Conservation (phyloP, 1,139 yeast genomes). For the Diutina ranongensis region DNA sequence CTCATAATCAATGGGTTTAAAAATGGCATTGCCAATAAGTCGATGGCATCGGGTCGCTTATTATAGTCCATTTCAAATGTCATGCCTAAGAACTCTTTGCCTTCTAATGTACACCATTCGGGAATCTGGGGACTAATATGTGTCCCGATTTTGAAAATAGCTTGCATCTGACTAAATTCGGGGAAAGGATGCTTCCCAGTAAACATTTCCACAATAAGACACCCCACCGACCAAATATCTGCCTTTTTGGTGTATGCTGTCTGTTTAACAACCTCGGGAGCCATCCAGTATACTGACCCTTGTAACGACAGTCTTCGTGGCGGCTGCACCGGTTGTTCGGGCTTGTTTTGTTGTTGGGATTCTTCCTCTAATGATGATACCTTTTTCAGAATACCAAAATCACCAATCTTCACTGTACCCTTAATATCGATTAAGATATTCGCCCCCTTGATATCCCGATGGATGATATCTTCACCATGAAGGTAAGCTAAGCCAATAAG, state of each 20-base stretch:
- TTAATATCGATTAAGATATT: constrained; percentile 81
- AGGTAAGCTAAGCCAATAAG: constrained; percentile 71
- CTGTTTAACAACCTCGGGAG: constrained; percentile 93
- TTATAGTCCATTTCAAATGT: constrained; percentile 70
- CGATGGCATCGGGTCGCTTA: constrained; percentile 64
- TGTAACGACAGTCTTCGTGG: constrained; percentile 74
- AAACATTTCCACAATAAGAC: constrained; percentile 85
- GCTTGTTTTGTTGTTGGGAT: constrained; percentile 8
- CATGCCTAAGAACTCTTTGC: constrained; percentile 49
- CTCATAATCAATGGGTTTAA: constrained; percentile 37
- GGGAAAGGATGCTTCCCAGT: constrained; percentile 95
- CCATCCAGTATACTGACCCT: constrained; percentile 98
- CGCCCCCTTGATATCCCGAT: constrained; percentile 90
- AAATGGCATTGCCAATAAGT: constrained; percentile 52
- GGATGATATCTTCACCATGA: constrained; percentile 76
- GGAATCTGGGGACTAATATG: constrained; percentile 71
- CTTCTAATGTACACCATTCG: constrained; percentile 60
- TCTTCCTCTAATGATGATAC: constrained; percentile 25
- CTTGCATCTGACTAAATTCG: constrained; percentile 90
- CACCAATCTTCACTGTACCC: constrained; percentile 87
- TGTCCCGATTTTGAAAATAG: constrained; percentile 85
- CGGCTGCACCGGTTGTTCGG: constrained; percentile 16
- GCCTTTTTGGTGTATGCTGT: constrained; percentile 82
- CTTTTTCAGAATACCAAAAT: constrained; percentile 86
- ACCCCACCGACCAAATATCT: constrained; percentile 94